phyloP scores from a whole-genome alignment of 2,329 filamentous ascomycete genomes.

The Aspergillus terreus region DNA sequence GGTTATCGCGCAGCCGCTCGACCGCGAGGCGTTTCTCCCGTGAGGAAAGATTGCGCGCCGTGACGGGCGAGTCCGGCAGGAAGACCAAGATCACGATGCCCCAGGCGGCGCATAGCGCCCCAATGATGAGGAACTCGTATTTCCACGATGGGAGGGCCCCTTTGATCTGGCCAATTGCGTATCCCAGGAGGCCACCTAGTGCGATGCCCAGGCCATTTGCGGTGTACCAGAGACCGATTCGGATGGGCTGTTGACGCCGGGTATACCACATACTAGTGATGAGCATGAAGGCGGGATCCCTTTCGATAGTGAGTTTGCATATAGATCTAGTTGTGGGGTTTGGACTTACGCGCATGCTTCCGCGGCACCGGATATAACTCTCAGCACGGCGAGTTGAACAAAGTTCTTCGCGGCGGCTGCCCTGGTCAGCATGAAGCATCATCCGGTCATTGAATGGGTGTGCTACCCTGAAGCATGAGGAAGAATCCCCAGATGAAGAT shows the following conservation, averaged over 20 bases:
- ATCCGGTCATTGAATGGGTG: too few relatives aligned
- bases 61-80: slow-evolving; percentile 53
- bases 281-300: slow-evolving; percentile 55
- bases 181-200: slow-evolving; percentile 38
- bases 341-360: slow-evolving; percentile 42
- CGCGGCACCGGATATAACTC: slow-evolving; percentile 53
- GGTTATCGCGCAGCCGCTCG: slow-evolving; percentile 10
- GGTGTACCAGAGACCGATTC: slow-evolving; percentile 55
- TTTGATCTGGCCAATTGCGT: slow-evolving; percentile 54
- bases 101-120: slow-evolving; percentile 51
- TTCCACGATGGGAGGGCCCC: slow-evolving; percentile 49
- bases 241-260: slow-evolving; percentile 52
- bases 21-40: slow-evolving; percentile 47
- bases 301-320: slow-evolving; percentile 9
- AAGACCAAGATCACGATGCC: slow-evolving; percentile 46
- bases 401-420: slow-evolving; percentile 48
- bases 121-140: slow-evolving; percentile 58
- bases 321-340: too few relatives aligned
- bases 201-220: slow-evolving; percentile 20
- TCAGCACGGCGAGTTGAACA: slow-evolving; percentile 45
- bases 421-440: slow-evolving; percentile 18
- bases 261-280: slow-evolving; percentile 57
- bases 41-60: slow-evolving; percentile 55
- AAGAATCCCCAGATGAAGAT: slow-evolving; percentile 50
- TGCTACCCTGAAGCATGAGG: too few relatives aligned